phyloP scores from a whole-genome alignment of 192 early-diverging fungal species.

The Coemansia sp. region DNA sequence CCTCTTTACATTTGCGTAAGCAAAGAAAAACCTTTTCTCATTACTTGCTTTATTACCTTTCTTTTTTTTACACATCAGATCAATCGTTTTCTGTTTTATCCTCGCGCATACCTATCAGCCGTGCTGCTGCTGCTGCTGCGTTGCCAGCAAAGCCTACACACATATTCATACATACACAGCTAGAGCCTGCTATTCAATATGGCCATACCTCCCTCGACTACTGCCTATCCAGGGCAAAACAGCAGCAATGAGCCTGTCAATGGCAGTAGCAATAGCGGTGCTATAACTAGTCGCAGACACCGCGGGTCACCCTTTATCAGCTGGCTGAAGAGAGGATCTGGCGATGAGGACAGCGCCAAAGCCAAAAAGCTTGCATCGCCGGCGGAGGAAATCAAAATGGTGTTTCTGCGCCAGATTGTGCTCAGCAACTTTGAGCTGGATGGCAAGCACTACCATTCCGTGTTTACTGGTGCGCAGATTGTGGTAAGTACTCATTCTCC shows the following conservation, averaged over 20 bases:
- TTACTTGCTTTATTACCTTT: neutral
- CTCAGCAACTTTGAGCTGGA: conserved; percentile 49
- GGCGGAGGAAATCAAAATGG: conserved; percentile 53
- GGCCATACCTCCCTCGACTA: conserved; percentile 8
- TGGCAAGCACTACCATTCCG: conserved; percentile 50
- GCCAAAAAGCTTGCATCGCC: conserved; percentile 54
- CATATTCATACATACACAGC: neutral
- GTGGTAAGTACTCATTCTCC: conserved; percentile 40
- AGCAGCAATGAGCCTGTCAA: neutral
- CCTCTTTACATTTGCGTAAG: neutral
- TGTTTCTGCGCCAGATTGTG: conserved; percentile 48
- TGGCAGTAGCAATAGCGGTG: neutral
- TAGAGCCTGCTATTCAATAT: neutral
- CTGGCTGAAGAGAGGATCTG: conserved; percentile 42
- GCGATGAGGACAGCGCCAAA: conserved; percentile 13
- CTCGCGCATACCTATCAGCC: neutral
- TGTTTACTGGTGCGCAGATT: conserved; percentile 53
- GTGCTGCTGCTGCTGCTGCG: neutral
- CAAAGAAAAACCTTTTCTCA: neutral
- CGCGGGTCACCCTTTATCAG: conserved; percentile 39
- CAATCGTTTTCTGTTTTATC: conserved; percentile 7
- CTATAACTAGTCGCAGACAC: conserved; percentile 20
- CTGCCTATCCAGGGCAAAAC: conserved; percentile 2
- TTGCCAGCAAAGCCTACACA: neutral
- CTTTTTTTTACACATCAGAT: conserved; percentile 7